These are phyloP conservation scores for Otatea glauca DNA, from an alignment of 176 grass and related monocot species.

Conservation along the genomic window DNA sequence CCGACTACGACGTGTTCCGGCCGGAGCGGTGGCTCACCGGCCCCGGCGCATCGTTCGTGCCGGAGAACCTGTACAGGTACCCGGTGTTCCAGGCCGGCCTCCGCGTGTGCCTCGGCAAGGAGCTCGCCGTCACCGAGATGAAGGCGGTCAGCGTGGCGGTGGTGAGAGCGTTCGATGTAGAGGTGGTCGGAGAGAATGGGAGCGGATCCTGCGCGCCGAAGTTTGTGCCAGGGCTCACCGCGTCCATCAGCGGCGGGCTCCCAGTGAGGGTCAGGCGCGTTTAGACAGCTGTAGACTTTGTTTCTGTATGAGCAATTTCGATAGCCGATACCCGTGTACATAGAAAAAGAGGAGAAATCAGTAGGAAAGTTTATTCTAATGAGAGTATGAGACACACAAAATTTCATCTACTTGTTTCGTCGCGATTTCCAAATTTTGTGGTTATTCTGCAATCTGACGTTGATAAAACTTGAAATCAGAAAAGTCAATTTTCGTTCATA, in stretches of 20 bases:
- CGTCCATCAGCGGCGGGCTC: conserved; percentile 68
- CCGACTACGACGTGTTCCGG: conserved; percentile 60
- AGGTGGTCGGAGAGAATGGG: conserved; percentile 42
- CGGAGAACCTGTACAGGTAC: conserved; percentile 68
- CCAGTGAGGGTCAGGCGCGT: conserved; percentile 53
- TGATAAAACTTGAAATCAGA: background rate
- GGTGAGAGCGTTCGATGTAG: conserved; percentile 57
- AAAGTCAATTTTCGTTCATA: background rate
- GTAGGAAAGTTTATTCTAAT: conserved; percentile 31
- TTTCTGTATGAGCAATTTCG: background rate
- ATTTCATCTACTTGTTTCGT: background rate
- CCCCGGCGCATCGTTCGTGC: conserved; percentile 44
- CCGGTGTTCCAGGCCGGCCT: conserved; percentile 81
- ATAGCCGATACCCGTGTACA: conserved; percentile 27
- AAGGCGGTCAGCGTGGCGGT: conserved; percentile 65
- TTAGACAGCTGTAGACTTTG: background rate
- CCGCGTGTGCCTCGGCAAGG: conserved; percentile 82
- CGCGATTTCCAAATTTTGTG: background rate
- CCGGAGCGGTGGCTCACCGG: conserved; percentile 76
- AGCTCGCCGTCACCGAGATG: conserved; percentile 81
- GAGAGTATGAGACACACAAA: no score
- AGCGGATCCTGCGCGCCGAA: conserved; percentile 21
- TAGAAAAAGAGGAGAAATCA: conserved; percentile 5
- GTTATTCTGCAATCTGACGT: background rate
- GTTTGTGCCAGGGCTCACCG: conserved; percentile 68